Evolutionary conservation across 441 rosid species (phyloP), one percentile per base, ranked within the genome.

Genomic region (Aquilaria agallochum): DNA sequence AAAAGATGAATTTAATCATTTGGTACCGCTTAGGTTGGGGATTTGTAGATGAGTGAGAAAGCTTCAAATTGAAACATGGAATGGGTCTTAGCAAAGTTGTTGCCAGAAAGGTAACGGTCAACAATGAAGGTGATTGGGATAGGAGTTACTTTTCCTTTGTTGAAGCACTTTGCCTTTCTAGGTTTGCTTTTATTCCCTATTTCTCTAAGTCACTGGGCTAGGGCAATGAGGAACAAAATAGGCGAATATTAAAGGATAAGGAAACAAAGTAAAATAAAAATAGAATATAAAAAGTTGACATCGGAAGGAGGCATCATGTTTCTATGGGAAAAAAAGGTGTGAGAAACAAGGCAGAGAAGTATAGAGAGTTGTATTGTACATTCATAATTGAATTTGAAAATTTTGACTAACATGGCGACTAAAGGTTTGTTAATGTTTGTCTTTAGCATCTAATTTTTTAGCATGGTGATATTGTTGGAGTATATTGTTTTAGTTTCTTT

Each of bases 121-220:
- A 90, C 92, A 49, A 94, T 77, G 74, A 81, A 94, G 1, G 98
- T 93, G 30, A 88, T 65, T 62, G 90, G 98, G 50, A 80, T 77
- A 0, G 89, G 93, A 4, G 90, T 88, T 1, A 90, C 87, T 64
- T 84, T 73, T 1, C 95, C 93, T 15, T 80, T 88, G 42, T 84
- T 93, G 13, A 80, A 44, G 11, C 55, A 67, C 1, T 78, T 70
- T 1, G 70, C 40, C 31, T 72, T 66, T 61, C 70, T 86, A 15
- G 84, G 66, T 70, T 74, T 82, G 74, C 55, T 62, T 34, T 78
- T 78, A 79, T 74, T 90, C 66, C 78, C 81, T 96, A 89, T 89
- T 53, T 14, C 55, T 47, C 9, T 10, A 32, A 62, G 4, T 20
- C 7, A 5, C 53, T 51, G 1, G 20, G 20, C 20, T 20, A 58